phyloP scores from a whole-genome alignment of 352 stramenopile species.

The Pythium chondricola region DNA sequence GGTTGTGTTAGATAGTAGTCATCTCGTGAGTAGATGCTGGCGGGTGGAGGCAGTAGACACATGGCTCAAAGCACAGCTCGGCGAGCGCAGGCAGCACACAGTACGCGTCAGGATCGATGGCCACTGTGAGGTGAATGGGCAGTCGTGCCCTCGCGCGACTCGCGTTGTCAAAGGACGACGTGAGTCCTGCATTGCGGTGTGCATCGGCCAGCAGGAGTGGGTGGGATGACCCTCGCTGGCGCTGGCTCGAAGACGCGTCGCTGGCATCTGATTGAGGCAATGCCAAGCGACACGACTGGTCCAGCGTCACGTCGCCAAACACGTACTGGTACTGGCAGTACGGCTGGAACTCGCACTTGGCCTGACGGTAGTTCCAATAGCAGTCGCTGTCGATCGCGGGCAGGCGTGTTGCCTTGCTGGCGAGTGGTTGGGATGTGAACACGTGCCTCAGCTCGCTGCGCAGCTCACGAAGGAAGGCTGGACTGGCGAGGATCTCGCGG shows the following conservation, averaged over 20 bases:
- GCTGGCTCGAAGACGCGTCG: too few relatives aligned
- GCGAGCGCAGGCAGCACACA: constrained; percentile 3
- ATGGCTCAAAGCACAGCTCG: constrained; percentile 12
- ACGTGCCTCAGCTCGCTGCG: constrained; percentile 62
- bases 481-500: constrained; percentile 67
- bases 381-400: constrained; percentile 70
- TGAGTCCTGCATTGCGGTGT: constrained; percentile 8
- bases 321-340: constrained; percentile 82
- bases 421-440: constrained; percentile 23
- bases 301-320: constrained; percentile 74
- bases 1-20: too few relatives aligned
- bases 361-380: constrained; percentile 81
- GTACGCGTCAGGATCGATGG: too few relatives aligned
- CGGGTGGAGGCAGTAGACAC: constrained; percentile 14
- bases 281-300: constrained; percentile 69
- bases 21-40: too few relatives aligned
- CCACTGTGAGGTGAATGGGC: too few relatives aligned
- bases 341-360: constrained; percentile 60
- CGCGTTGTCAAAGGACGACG: constrained; percentile 7
- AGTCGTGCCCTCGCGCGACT: not conserved
- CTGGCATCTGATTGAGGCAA: not conserved
- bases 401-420: constrained; percentile 30
- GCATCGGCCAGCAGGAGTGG: constrained; percentile 4
- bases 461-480: constrained; percentile 67
- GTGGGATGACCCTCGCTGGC: not conserved